Evolutionary conservation across 805 yeast species (phyloP).

Genomic region (Pichia manshurica): DNA sequence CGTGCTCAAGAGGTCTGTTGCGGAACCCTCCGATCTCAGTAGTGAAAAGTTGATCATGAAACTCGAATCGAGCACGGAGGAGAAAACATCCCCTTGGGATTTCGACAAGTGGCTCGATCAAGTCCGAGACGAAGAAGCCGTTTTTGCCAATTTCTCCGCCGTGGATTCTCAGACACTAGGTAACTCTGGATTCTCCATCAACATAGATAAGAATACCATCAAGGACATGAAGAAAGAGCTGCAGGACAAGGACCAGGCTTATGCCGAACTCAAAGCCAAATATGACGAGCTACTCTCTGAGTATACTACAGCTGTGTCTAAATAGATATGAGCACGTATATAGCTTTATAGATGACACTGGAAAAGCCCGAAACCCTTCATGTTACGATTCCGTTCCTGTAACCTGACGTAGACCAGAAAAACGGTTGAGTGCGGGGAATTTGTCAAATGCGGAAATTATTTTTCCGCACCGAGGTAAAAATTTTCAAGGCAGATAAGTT

Average conservation of each 20-base stretch:
- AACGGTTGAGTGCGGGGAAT: too few species aligned
- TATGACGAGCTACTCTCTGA: slow-evolving; percentile 17
- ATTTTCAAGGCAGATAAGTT: too few species aligned
- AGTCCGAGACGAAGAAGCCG: slow-evolving; percentile 46
- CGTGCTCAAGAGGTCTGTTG: slow-evolving; percentile 54
- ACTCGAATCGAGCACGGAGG: slow-evolving; percentile 20
- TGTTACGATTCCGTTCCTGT: too few species aligned
- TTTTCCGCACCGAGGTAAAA: too few species aligned
- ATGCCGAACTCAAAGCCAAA: slow-evolving; percentile 11
- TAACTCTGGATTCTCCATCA: slow-evolving; percentile 3
- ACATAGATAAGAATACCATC: slow-evolving; percentile 5
- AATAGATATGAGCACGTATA: too few species aligned
- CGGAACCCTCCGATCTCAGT: slow-evolving; percentile 33
- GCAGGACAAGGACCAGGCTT: slow-evolving; percentile 10
- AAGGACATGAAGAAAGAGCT: slow-evolving; percentile 10
- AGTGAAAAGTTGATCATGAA: slow-evolving; percentile 41
- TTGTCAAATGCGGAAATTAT: too few species aligned
- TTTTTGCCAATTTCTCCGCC: slow-evolving; percentile 40
- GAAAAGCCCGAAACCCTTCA: too few species aligned
- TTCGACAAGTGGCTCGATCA: slow-evolving; percentile 45
- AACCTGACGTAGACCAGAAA: too few species aligned
- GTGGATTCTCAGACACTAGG: slow-evolving; percentile 33
- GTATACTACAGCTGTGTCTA: slow-evolving; percentile 11
- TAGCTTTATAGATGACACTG: too few species aligned
- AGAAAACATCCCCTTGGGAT: slow-evolving; percentile 24